These are phyloP conservation scores for Talaromyces sp. DNA, from an alignment of 2,329 filamentous ascomycete genomes.

Conservation along the genomic window DNA sequence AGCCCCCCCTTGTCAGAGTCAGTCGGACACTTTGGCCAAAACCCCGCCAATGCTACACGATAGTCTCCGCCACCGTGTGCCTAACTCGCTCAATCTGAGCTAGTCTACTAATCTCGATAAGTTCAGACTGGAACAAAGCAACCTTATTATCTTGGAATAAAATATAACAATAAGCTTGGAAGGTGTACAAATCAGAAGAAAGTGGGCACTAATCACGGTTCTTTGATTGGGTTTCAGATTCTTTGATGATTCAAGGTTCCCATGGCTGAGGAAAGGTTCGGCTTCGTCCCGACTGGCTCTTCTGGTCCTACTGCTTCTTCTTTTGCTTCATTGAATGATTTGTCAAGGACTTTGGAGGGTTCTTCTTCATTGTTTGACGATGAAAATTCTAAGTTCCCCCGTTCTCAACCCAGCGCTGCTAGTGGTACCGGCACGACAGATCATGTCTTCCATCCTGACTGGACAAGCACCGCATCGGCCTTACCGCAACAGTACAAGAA, in stretches of 20 bases:
- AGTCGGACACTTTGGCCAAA: not conserved
- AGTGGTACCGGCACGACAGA: not conserved
- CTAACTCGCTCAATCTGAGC: constrained; percentile 1
- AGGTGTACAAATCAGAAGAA: not conserved
- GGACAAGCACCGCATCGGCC: not conserved
- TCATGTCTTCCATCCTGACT: not conserved
- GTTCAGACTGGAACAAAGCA: not conserved
- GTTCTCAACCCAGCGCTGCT: not conserved
- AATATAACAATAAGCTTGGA: not conserved
- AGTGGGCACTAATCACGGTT: not conserved
- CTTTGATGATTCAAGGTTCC: not conserved
- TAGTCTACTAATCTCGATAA: not conserved
- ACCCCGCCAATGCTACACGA: not conserved
- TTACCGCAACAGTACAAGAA: not conserved
- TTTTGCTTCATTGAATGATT: constrained; percentile 2
- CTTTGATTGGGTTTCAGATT: not conserved
- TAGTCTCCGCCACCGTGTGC: not conserved
- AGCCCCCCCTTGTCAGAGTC: not conserved
- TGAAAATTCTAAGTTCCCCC: not conserved
- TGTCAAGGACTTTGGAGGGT: not conserved
- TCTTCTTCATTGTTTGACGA: not conserved
- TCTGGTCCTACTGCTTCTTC: not conserved
- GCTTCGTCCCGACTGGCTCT: constrained; percentile 11
- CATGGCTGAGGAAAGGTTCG: not conserved
- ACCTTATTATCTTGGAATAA: not conserved